Base-by-base conservation (phyloP, 208 protist species). In the Trypanosomatidae sp. region DNA sequence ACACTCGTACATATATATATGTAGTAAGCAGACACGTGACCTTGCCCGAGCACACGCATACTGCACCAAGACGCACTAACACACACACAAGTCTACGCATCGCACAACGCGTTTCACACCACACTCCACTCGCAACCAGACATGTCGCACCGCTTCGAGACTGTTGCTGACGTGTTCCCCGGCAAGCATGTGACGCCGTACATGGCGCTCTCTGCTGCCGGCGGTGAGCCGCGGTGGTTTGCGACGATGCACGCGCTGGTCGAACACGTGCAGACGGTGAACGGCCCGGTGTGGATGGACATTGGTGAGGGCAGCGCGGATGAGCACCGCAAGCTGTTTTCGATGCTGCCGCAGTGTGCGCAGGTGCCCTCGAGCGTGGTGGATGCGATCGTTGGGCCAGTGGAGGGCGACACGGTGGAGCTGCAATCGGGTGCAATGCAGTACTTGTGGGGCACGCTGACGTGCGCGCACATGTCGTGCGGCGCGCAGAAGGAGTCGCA, bases 351-450 rank as follows among this genome's bases (percentile, higher is more conserved):
- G 16, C 49, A 55, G 40, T 26, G 55, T 20, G 46, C 61, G 44
- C 32, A 53, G 35, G 45, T 81, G 35, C 61, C 75, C 43, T 23
- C 53, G 2, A 39, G 54, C 20, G 63, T 73, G 48, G 39, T 73
- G 27, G 71, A 81, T 18, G 71, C 50, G 11, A 58, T 79, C 33
- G 60, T 73, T 43, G 46, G 40, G 27, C 63, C 62, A 13, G 70
- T 57, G 48, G 71, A 75, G 57, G 62, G 61, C 37, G 73, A 84
- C 37, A 62, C 80, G 37, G 59, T 81, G 48, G 66, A 78, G 60
- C 48, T 84, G 56, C 66, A 78, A 55, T 53, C 65, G 5, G 54
- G 41, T n/a, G 3, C 30, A 24, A 64, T 52, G 15, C 39, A 65
- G 35, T 84, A 77, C 54, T 49, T 78, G 22, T 39, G 61, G 43